Conservation (phyloP, 2,329 filamentous ascomycete species). For the Microcyclospora pomicola region DNA sequence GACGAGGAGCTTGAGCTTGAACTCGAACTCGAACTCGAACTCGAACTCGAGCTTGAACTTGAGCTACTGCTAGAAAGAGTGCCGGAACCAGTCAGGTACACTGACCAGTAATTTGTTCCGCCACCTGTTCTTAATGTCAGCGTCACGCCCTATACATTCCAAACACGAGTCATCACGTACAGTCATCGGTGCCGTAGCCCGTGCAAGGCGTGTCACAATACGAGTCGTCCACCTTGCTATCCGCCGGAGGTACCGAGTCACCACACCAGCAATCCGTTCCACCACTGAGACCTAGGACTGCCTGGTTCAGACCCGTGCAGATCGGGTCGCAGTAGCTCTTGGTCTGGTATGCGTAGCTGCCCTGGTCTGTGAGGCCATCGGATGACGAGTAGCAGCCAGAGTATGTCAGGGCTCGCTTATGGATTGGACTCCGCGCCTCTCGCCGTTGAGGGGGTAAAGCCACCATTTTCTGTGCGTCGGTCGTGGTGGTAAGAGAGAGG, state of each 20-base stretch:
- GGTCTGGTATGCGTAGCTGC: slow-evolving; percentile 38
- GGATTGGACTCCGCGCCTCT: too few species aligned
- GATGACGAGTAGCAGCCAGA: slow-evolving; percentile 41
- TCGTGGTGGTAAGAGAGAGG: too few species aligned
- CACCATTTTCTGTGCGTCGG: too few species aligned
- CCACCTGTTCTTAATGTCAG: slow-evolving; percentile 34
- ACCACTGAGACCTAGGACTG: slow-evolving; percentile 50
- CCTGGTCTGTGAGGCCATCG: slow-evolving; percentile 34
- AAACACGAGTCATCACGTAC: slow-evolving; percentile 28
- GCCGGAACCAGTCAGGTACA: slow-evolving; percentile 38
- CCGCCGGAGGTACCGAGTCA: slow-evolving; percentile 47
- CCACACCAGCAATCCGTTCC: slow-evolving; percentile 62
- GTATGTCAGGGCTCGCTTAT: slow-evolving; percentile 7
- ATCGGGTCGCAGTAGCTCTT: slow-evolving; percentile 40
- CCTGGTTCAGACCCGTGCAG: slow-evolving; percentile 34
- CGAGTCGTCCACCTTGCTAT: slow-evolving; percentile 39
- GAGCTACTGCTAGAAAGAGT: slow-evolving; percentile 17
- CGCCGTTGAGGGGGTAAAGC: too few species aligned
- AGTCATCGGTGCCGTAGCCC: slow-evolving; percentile 48
- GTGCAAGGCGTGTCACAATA: slow-evolving; percentile 54
- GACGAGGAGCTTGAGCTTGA: slow-evolving; percentile 6
- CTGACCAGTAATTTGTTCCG: slow-evolving; percentile 37
- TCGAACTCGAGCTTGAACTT: slow-evolving; percentile 4
- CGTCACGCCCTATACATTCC: background rate
- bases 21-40: slow-evolving; percentile 6